These are phyloP conservation scores for Metarhizium anisopliae DNA, from an alignment of 2,329 filamentous ascomycete species.

Conservation along the genomic window DNA sequence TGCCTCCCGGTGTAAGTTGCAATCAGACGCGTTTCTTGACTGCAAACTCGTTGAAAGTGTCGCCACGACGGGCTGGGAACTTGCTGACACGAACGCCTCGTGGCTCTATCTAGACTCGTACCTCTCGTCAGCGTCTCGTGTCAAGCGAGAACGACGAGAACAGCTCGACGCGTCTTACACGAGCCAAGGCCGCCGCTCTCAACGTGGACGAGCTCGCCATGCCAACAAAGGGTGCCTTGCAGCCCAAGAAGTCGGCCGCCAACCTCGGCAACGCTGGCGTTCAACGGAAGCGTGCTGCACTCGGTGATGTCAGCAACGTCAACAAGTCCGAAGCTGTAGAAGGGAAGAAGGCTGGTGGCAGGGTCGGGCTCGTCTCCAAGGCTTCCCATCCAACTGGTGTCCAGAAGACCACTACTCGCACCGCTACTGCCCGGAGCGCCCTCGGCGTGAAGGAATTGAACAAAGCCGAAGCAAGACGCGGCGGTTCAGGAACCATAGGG, in stretches of 20 bases:
- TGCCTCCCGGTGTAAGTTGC: conserved; percentile 26
- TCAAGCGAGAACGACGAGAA: conserved; percentile 97
- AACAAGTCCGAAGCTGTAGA: conserved; percentile 65
- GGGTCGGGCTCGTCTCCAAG: conserved; percentile 69
- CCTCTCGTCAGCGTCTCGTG: conserved; percentile 63
- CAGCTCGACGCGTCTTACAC: conserved; percentile 74
- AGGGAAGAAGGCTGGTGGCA: conserved; percentile 63
- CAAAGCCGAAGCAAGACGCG: conserved; percentile 62
- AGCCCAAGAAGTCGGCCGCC: conserved; percentile 58
- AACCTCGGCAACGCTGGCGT: conserved; percentile 38
- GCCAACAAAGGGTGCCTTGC: conserved; percentile 52
- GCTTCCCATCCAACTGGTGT: conserved; percentile 72
- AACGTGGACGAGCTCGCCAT: conserved; percentile 52
- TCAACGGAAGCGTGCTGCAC: conserved; percentile 66
- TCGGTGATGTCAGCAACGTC: conserved; percentile 94
- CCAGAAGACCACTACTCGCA: conserved; percentile 56
- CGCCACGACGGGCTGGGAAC: conserved; percentile 17
- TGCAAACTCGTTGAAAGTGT: conserved; percentile 43
- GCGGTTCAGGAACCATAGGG: conserved; percentile 57
- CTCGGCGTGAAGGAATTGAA: conserved; percentile 60
- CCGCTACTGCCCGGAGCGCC: conserved; percentile 48
- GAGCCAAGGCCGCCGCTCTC: conserved; percentile 80
- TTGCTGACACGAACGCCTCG: conserved; percentile 8
- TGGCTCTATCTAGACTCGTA: conserved; percentile 45
- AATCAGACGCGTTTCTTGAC: neutral